Base-by-base conservation (phyloP, 352 stramenopile genomes). In the Aphanomyces astaci region DNA sequence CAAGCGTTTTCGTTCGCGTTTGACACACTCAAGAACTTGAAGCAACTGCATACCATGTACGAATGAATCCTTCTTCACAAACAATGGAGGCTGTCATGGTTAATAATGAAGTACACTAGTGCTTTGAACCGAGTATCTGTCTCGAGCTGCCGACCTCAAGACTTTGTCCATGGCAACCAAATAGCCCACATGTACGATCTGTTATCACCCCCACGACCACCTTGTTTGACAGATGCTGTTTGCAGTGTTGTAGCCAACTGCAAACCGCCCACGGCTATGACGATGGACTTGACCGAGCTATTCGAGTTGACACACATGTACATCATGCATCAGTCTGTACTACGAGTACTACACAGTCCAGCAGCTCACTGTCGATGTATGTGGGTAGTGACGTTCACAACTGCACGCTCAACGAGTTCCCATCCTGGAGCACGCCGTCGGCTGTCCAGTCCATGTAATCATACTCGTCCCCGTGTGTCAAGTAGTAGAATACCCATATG, bases 161-260 rank as follows among this genome's bases (percentile, higher is more conserved):
- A 66, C 60, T 51, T 66, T 22, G 30, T 22, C 24, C 17, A 33
- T 1, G 19, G 15, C 22, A 66, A 13, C n/a, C 28, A 59, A 28
- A 13, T 66, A 17, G 4, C 27, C 27, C 55, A 66, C 27, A 66
- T 66, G 60, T 66, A 66, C 48, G 39, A 13, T n/a, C n/a, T n/a
- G n/a, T n/a, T n/a, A n/a, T n/a, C n/a, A n/a, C n/a, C n/a, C n/a
- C n/a, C n/a, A n/a, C n/a, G n/a, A n/a, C n/a, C n/a, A n/a, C n/a
- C n/a, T n/a, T n/a, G n/a, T n/a, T n/a, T n/a, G n/a, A n/a, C n/a
- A n/a, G n/a, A n/a, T n/a, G n/a, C n/a, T n/a, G 22, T 25, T 53
- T 19, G 45, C 33, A 59, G 51, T 13, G 33, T 30, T 19, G 15
- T 59, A 15, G 22, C 30, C 51, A 59, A 59, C 51, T 59, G 51